These are phyloP conservation scores for Dinochytrium kinnereticum DNA, from an alignment of 371 early-diverging fungal genomes.

Conservation along the genomic window DNA sequence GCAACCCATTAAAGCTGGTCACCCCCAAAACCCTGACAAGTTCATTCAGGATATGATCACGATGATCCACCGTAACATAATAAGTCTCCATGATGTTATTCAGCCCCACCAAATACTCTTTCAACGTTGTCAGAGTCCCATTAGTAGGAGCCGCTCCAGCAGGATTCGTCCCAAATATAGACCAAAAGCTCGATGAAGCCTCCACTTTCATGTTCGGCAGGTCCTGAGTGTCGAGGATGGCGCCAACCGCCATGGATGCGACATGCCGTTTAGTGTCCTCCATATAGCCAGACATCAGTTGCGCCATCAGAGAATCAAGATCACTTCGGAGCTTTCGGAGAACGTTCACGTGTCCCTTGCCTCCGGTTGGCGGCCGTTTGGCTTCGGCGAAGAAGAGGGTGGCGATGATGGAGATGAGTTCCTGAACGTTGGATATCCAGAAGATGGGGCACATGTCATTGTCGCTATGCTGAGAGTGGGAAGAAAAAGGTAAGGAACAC, in stretches of 20 bases:
- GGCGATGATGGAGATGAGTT: constrained; percentile 15
- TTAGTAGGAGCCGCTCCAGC: neutral
- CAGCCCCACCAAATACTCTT: constrained; percentile 16
- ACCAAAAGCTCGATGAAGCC: neutral
- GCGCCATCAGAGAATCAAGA: constrained; percentile 19
- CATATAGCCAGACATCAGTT: constrained; percentile 21
- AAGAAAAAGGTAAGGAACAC: neutral
- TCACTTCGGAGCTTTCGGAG: constrained; percentile 19
- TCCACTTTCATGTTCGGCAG: constrained; percentile 26
- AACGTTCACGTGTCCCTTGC: constrained; percentile 21
- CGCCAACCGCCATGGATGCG: constrained; percentile 23
- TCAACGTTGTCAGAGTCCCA: constrained; percentile 11
- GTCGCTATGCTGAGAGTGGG: neutral
- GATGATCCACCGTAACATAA: constrained; percentile 17
- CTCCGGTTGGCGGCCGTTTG: constrained; percentile 13
- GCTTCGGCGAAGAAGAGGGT: constrained; percentile 18
- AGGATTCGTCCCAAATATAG: neutral
- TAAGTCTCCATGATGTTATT: constrained; percentile 11
- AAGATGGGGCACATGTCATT: constrained; percentile 18
- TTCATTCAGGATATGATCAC: constrained; percentile 41
- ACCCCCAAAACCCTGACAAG: constrained; percentile 90
- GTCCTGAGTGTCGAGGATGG: constrained; percentile 34
- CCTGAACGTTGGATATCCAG: constrained; percentile 36
- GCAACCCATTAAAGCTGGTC: constrained; percentile 90
- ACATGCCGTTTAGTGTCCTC: constrained; percentile 15